A percentile compares a stretch with the other conserved stretches of the same genome.
Evolutionary conservation across 208 protist genomes (phyloP).

Genomic region (Trypanosomatidae sp.): DNA sequence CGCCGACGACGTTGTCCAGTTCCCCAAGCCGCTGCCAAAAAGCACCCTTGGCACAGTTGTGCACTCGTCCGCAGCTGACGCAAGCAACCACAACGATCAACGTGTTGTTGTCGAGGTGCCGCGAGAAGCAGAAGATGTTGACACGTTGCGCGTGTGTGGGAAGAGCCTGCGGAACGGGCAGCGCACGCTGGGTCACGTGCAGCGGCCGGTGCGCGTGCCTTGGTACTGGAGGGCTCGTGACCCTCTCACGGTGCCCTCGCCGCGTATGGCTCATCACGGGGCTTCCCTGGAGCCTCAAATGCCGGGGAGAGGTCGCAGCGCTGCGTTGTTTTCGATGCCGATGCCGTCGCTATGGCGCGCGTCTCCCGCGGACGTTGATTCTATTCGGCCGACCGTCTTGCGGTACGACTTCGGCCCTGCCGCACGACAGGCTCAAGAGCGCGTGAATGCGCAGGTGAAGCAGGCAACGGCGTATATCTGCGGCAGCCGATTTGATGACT

Average conservation of each 20-base stretch:
- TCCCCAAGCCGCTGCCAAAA: background rate
- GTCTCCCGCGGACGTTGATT: background rate
- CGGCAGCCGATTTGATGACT: conserved; percentile 34
- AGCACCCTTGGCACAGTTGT: background rate
- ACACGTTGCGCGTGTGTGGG: background rate
- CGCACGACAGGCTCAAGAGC: background rate
- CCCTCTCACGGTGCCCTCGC: background rate
- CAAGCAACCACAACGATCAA: background rate
- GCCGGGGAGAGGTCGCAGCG: background rate
- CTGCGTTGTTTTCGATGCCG: background rate
- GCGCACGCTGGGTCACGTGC: too few species aligned
- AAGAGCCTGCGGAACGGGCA: background rate
- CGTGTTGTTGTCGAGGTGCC: background rate
- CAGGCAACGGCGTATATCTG: conserved; percentile 21
- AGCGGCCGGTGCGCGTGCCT: background rate
- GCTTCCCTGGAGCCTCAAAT: too few species aligned
- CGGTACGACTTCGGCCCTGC: conserved; percentile 12
- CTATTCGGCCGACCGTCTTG: conserved; percentile 27
- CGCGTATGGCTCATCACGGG: too few species aligned
- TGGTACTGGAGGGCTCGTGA: conserved; percentile 10
- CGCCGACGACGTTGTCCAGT: background rate
- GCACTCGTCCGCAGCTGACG: background rate
- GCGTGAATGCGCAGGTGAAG: conserved; percentile 16
- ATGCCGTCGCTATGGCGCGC: background rate
- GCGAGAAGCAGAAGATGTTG: background rate